These are phyloP conservation scores for Suzukiozyma palmioleophila DNA, from an alignment of 1,139 yeast species.

Conservation along the genomic window DNA sequence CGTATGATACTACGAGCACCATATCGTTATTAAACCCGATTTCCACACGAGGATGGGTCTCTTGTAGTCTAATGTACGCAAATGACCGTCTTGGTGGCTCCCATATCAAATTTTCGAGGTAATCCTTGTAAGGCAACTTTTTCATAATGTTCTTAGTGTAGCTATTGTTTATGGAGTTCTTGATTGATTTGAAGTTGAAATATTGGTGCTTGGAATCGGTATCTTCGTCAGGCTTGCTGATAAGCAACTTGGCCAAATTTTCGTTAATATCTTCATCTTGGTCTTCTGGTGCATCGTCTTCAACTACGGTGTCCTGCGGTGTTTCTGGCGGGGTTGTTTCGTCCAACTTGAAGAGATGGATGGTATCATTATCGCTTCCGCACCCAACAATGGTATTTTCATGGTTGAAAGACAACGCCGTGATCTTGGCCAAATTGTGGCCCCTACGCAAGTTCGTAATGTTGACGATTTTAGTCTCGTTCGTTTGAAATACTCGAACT, in stretches of 20 bases:
- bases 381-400: conserved; percentile 55
- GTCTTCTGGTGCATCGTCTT: conserved; percentile 11
- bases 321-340: conserved; percentile 7
- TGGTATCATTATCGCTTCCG: conserved; percentile 63
- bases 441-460: conserved; percentile 65
- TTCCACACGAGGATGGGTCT: conserved; percentile 27
- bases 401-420: conserved; percentile 50
- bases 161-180: conserved; percentile 26
- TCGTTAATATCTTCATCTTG: conserved; percentile 36
- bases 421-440: conserved; percentile 54
- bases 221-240: conserved; percentile 22
- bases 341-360: conserved; percentile 56
- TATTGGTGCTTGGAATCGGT: conserved; percentile 5
- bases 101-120: conserved; percentile 40
- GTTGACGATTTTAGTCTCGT: conserved; percentile 17
- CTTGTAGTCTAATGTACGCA: conserved; percentile 39
- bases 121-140: conserved; percentile 40
- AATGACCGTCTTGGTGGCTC: conserved; percentile 44
- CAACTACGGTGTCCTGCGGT: conserved; percentile 9
- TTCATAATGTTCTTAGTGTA: conserved; percentile 38
- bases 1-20: conserved; percentile 37
- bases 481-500: conserved; percentile 42
- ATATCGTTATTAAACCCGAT: conserved; percentile 35
- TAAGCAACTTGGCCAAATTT: conserved; percentile 37
- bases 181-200: conserved; percentile 15